Evolutionary conservation across 2,329 filamentous ascomycete genomes (phyloP).

Genomic region (Penicillium sp.): DNA sequence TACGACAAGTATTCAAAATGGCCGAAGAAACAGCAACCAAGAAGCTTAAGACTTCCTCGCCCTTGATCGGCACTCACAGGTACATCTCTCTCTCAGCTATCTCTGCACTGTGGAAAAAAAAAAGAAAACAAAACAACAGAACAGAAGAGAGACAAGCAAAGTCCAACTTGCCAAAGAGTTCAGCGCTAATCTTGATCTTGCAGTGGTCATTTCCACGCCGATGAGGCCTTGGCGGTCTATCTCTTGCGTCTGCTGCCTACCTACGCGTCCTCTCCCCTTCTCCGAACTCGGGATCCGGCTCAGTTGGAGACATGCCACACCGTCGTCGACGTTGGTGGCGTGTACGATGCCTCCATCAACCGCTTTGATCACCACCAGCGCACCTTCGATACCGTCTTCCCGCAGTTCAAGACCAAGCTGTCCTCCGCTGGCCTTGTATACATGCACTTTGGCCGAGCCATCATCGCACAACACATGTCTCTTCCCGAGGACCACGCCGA

Average conservation of each 20-base stretch:
- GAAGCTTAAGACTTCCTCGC: constrained; percentile 68
- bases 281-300: constrained; percentile 81
- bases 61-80: constrained; percentile 88
- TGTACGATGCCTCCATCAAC: constrained; percentile 70
- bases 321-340: constrained; percentile 94
- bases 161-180: constrained; percentile 1
- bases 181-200: constrained; percentile 3
- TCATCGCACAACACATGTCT: constrained; percentile 64
- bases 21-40: constrained; percentile 67
- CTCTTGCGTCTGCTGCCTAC: constrained; percentile 84
- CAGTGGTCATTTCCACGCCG: constrained; percentile 93
- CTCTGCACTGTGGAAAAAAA: no score
- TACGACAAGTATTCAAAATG: constrained; percentile 52
- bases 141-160: no score
- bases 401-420: constrained; percentile 76
- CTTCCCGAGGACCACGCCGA: constrained; percentile 58
- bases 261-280: constrained; percentile 66
- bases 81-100: constrained; percentile 20
- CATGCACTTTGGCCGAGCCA: constrained; percentile 84
- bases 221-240: constrained; percentile 94
- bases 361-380: constrained; percentile 98
- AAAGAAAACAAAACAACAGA: no score
- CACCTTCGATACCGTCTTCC: constrained; percentile 79
- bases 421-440: constrained; percentile 91
- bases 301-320: constrained; percentile 79